Conservation (phyloP, 2,329 filamentous ascomycete species). For the Lachnellula willkommii region DNA sequence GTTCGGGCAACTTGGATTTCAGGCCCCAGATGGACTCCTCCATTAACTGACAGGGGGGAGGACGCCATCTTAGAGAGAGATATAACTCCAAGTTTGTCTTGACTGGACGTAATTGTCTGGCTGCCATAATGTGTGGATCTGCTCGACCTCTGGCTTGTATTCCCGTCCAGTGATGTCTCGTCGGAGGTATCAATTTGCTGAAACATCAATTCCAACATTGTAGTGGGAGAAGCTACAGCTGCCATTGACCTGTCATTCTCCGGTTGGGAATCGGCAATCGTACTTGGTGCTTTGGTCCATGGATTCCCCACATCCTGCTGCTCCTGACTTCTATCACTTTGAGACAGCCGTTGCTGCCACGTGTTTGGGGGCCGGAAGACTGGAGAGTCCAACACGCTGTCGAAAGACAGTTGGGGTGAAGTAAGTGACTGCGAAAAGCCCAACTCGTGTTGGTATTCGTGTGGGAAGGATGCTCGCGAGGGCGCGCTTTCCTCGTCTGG, state of each 20-base stretch:
- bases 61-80: not conserved
- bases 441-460: not conserved
- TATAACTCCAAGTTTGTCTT: not conserved
- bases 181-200: constrained; percentile 32
- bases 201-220: constrained; percentile 46
- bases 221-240: constrained; percentile 43
- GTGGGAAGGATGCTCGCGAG: not conserved
- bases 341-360: not conserved
- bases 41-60: not conserved
- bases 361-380: constrained; percentile 15
- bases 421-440: not conserved
- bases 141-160: not conserved
- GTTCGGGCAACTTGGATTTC: not conserved
- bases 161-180: constrained; percentile 15
- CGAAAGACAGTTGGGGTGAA: constrained; percentile 27
- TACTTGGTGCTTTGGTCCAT: constrained; percentile 43
- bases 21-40: not conserved
- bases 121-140: not conserved
- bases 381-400: constrained; percentile 26
- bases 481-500: constrained; percentile 10
- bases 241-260: constrained; percentile 31
- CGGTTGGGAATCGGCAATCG: constrained; percentile 52
- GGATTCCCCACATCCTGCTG: not conserved
- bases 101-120: not conserved
- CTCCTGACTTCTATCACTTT: not conserved